phyloP scores from a whole-genome alignment of 495 filamentous ascomycete species.

The Astrothelium subdiscretum region DNA sequence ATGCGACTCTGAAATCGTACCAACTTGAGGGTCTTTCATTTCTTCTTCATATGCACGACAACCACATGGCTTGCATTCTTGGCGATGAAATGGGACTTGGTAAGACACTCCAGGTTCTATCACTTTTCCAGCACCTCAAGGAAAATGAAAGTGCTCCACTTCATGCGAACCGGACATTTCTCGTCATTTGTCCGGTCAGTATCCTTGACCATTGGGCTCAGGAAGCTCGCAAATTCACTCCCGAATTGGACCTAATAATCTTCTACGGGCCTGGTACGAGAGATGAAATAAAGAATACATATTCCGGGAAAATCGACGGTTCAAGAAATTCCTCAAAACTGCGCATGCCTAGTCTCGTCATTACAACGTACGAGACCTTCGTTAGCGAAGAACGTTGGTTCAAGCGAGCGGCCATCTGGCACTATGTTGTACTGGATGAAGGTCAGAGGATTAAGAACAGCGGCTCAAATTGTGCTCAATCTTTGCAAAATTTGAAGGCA shows the following conservation, averaged over 20 bases:
- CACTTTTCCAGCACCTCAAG: conserved; percentile 42
- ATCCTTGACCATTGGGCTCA: conserved; percentile 46
- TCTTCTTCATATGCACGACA: conserved; percentile 45
- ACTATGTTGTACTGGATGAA: conserved; percentile 47
- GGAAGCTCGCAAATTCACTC: conserved; percentile 48
- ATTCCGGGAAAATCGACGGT: conserved; percentile 21
- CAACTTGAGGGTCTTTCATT: conserved; percentile 52
- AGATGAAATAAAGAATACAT: conserved; percentile 27
- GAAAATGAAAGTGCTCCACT: conserved; percentile 25
- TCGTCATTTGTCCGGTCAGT: conserved; percentile 50
- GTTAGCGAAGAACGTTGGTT: conserved; percentile 47
- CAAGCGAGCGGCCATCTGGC: conserved; percentile 46
- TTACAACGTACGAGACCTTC: conserved; percentile 54
- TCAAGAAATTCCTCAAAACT: conserved; percentile 4
- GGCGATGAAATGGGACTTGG: conserved; percentile 57
- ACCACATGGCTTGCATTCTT: conserved; percentile 46
- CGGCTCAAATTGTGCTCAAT: conserved; percentile 36
- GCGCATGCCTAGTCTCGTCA: conserved; percentile 34
- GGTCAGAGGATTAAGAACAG: conserved; percentile 53
- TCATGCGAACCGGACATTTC: conserved; percentile 34
- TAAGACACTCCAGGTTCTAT: conserved; percentile 49
- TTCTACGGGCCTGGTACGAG: conserved; percentile 46
- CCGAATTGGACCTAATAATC: conserved; percentile 40
- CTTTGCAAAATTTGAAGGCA: conserved; percentile 40
- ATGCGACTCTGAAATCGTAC: conserved; percentile 48